Base-by-base conservation (phyloP, 768 basidiomycete genomes). In the Artomyces pyxidatus region DNA sequence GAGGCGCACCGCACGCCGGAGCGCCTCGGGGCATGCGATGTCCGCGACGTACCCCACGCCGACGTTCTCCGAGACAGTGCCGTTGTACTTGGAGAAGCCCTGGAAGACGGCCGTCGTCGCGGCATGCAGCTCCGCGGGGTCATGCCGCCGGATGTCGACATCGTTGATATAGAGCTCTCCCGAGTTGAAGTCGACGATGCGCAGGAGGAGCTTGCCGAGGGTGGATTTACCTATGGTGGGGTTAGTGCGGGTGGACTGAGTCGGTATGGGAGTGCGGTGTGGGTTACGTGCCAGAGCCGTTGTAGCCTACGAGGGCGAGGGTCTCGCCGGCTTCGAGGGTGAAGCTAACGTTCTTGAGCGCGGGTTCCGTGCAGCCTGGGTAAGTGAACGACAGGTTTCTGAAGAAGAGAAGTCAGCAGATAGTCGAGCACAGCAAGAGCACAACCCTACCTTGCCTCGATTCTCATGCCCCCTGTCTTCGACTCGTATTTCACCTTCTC, bases 61-160 rank as follows among this genome's bases (percentile, higher is more conserved):
- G 25, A 91, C 81, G 61, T 94, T 94, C 62, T 91, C 87, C 53
- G 80, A 73, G 16, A 90, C 73, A 0, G 88, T 81, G 5, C 82
- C 74, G 58, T 79, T 82, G 62, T 85, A 90, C 61, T 83, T 83
- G 44, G 85, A 83, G 64, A 91, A 92, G 37, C 82, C 82, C 64
- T 94, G 91, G 65, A 94, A 88, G 17, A 92, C 84, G 17, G 82
- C 82, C n/a, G 85, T 81, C 12, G 81, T 67, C 59, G 83, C 87
- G 32, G 69, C 68, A 63, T 93, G 91, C 51, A 86, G 80, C 40
- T 89, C 86, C 7, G 64, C 64, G 17, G 89, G 84, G 48, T 76
- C 69, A 60, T 81, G 78, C 27, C 71, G 71, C 37, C 85, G 76
- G 45, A 87, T 72, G 62, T 88, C 83, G 37, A 75, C 65, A 50